Evolutionary conservation across 106 monocot genomes (phyloP), one percentile per base, ranked within the genome.

Genomic region (Amphibolis antarctica): DNA sequence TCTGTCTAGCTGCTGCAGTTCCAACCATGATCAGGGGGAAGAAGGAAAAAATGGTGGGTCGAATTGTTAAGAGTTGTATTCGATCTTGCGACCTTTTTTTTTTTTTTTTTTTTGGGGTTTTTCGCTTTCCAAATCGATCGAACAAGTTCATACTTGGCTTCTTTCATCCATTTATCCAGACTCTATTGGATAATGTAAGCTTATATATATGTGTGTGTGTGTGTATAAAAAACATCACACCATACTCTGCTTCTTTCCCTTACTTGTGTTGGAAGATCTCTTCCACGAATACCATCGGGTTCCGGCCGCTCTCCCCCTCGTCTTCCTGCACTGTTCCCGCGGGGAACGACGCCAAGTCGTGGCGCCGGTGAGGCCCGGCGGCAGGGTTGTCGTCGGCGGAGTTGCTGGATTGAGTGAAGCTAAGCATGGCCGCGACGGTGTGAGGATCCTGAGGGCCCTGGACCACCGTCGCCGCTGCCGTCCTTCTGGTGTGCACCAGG

Each of bases 261-360:
- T 20, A 52, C 18, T 52, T 52, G 19, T 52, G 20, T 52, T n/a
- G 52, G 52, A 52, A 52, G 52, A 52, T 52, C 10, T 52, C 52
- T 19, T 52, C 52, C n/a, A 52, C 1, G 52, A 52, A 52, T 9
- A 22, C 52, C 17, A 52, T 22, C 10, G 52, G n/a, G 20, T 52
- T 52, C 9, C 52, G 52, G 22, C n/a, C n/a, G 5, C 22, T 52
- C 22, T 23, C 52, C 52, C 22, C 52, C 20, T 52, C 52, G n/a
- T 22, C 52, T 18, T 22, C 52, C 19, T 22, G 20, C 5, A 9
- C 20, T 52, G 52, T 1, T 52, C 52, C 20, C n/a, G 9, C n/a
- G 1, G 17, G 52, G 18, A 10, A 52, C n/a, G 52, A 0, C 20
- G 52, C n/a, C 20, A 52, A 52, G 52, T 52, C 52, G 0, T 19